A percentile compares a stretch with the other conserved stretches of the same genome.
phyloP scores from a whole-genome alignment of 164 flowering plant genomes.

The Magnolia officinalis region DNA sequence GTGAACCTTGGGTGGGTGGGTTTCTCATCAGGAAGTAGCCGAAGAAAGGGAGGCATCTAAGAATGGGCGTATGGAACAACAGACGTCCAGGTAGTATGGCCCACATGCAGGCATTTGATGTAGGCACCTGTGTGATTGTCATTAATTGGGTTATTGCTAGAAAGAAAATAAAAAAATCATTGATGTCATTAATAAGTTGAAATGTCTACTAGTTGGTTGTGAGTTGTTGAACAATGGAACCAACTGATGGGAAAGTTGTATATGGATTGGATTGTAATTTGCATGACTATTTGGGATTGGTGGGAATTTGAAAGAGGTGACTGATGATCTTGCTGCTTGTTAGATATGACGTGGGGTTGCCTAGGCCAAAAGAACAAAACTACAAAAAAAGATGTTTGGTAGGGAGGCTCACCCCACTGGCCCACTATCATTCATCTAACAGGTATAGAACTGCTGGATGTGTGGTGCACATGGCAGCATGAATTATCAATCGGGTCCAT shows the following conservation, averaged over 20 bases:
- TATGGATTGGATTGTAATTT: not conserved
- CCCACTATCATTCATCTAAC: no score
- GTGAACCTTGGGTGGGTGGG: conserved; percentile 58
- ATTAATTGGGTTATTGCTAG: not conserved
- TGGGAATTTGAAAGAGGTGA: no score
- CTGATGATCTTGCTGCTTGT: not conserved
- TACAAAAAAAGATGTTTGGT: not conserved
- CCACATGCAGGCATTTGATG: not conserved
- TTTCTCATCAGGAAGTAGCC: conserved; percentile 13
- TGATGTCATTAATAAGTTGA: not conserved
- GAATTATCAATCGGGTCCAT: no score
- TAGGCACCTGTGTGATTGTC: not conserved
- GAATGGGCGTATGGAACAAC: not conserved
- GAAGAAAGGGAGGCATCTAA: not conserved
- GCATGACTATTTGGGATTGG: not conserved
- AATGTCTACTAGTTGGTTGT: not conserved
- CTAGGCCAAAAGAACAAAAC: not conserved
- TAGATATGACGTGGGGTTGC: not conserved
- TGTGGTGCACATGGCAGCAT: no score
- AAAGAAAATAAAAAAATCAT: not conserved
- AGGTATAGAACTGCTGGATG: no score
- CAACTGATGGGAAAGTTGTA: not conserved
- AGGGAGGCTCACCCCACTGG: no score
- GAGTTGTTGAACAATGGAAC: not conserved
- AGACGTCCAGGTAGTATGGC: conserved; percentile 4